Percentiles rank a stretch among this genome's conserved stretches.
Conservation (phyloP, 2,329 filamentous ascomycete genomes). For the Neofusicoccum sp. region DNA sequence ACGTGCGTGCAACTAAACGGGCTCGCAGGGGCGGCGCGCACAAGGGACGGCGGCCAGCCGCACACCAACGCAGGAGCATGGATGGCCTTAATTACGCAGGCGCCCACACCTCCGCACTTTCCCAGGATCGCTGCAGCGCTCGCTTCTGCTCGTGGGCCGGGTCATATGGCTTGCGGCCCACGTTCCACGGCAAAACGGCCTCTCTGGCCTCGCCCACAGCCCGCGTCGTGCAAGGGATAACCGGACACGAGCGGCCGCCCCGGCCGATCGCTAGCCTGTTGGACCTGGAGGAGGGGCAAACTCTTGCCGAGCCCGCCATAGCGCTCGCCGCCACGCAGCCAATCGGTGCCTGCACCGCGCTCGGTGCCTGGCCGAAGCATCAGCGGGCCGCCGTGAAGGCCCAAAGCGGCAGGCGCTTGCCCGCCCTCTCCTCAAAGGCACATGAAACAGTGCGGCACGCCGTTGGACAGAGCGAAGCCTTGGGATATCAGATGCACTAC, state of each 20-base stretch:
- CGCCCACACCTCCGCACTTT: neutral
- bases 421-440: conserved; percentile 1
- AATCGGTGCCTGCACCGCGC: neutral
- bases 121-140: neutral
- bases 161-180: neutral
- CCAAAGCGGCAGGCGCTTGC: conserved; percentile 7
- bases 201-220: neutral
- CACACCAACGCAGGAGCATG: neutral
- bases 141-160: neutral
- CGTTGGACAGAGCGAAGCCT: neutral
- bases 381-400: neutral
- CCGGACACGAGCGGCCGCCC: neutral
- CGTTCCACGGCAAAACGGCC: conserved; percentile 6
- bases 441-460: neutral
- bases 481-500: neutral
- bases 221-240: conserved; percentile 13
- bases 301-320: neutral
- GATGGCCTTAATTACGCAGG: neutral
- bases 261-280: conserved; percentile 4
- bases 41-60: neutral
- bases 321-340: neutral
- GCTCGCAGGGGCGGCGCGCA: neutral
- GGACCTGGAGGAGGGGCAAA: neutral
- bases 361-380: neutral
- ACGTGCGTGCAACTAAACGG: neutral